phyloP scores from a whole-genome alignment of 768 basidiomycete genomes.

The Hortiboletus campestris region DNA sequence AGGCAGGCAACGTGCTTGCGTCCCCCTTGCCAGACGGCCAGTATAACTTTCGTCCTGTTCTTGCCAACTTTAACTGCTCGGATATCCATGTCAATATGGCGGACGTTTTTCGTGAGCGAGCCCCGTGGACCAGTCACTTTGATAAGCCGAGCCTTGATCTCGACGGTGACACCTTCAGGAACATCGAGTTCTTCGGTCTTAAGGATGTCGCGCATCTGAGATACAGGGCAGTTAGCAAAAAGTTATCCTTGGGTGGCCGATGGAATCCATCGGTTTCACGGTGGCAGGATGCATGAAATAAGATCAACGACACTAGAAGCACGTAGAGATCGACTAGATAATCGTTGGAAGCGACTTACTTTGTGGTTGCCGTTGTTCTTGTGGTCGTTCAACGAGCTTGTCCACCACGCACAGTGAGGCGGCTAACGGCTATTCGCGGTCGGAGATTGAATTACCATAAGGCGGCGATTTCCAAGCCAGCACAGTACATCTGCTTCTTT shows the following conservation, averaged over 20 bases:
- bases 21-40: slow-evolving; percentile 97
- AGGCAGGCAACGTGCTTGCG: slow-evolving; percentile 99
- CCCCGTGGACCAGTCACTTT: slow-evolving; percentile 92
- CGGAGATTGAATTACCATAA: slow-evolving; percentile 37
- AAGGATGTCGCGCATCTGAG: slow-evolving; percentile 89
- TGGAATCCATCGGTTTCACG: slow-evolving; percentile 39
- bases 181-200: slow-evolving; percentile 91
- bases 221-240: slow-evolving; percentile 23
- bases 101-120: slow-evolving; percentile 86
- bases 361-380: slow-evolving; percentile 27
- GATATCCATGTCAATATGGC: slow-evolving; percentile 94
- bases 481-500: slow-evolving; percentile 33
- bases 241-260: slow-evolving; percentile 29
- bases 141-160: slow-evolving; percentile 89
- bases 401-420: slow-evolving; percentile 3
- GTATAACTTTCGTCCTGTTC: slow-evolving; percentile 68
- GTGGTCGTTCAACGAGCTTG: slow-evolving; percentile 22
- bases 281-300: background rate
- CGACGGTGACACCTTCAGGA: slow-evolving; percentile 80
- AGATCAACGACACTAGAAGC: background rate
- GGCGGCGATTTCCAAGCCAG: slow-evolving; percentile 26
- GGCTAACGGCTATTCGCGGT: slow-evolving; percentile 25
- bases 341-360: slow-evolving; percentile 22
- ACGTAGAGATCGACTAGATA: background rate
- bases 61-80: slow-evolving; percentile 72